A percentile compares a stretch with the other conserved stretches of the same genome.
Conservation (phyloP, 2,329 filamentous ascomycete species). For the Botrytis porri region DNA sequence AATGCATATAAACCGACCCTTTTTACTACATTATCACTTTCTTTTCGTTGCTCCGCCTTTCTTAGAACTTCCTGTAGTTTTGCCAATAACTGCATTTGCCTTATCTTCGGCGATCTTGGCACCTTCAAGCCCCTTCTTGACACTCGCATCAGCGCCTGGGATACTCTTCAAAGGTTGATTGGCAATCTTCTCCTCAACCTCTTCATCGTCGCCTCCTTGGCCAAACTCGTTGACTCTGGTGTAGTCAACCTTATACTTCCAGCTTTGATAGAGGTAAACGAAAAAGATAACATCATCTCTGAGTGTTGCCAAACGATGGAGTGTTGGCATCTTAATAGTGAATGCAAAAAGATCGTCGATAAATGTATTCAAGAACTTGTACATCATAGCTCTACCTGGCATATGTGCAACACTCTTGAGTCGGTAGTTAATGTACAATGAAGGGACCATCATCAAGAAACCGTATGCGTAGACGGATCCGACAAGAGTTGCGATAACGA, state of each 20-base stretch:
- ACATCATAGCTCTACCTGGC: slow-evolving; percentile 93
- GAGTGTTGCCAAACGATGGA: slow-evolving; percentile 88
- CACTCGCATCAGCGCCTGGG: slow-evolving; percentile 27
- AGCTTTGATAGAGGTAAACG: slow-evolving; percentile 92
- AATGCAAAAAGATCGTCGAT: slow-evolving; percentile 99
- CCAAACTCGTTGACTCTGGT: slow-evolving; percentile 95
- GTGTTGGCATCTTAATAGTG: slow-evolving; percentile 97
- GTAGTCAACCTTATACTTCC: slow-evolving; percentile 89
- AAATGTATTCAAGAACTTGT: slow-evolving; percentile 98
- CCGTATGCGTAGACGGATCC: slow-evolving; percentile 97
- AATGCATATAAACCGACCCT: not conserved
- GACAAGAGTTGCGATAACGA: slow-evolving; percentile 90
- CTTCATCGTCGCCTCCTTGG: slow-evolving; percentile 91
- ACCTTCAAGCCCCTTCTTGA: slow-evolving; percentile 36
- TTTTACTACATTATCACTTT: slow-evolving; percentile 37
- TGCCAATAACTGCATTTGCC: slow-evolving; percentile 34
- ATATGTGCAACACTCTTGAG: slow-evolving; percentile 95
- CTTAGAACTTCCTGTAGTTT: slow-evolving; percentile 48
- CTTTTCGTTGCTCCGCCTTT: slow-evolving; percentile 49
- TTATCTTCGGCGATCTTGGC: slow-evolving; percentile 34
- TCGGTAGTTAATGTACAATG: slow-evolving; percentile 97
- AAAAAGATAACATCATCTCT: slow-evolving; percentile 98
- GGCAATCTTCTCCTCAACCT: slow-evolving; percentile 50
- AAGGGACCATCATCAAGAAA: slow-evolving; percentile 98
- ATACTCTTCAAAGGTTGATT: slow-evolving; percentile 38